A percentile compares a stretch with the other conserved stretches of the same genome.
Conservation (phyloP, 177 flowering plant species). For the Tripterygium wilfordii region DNA sequence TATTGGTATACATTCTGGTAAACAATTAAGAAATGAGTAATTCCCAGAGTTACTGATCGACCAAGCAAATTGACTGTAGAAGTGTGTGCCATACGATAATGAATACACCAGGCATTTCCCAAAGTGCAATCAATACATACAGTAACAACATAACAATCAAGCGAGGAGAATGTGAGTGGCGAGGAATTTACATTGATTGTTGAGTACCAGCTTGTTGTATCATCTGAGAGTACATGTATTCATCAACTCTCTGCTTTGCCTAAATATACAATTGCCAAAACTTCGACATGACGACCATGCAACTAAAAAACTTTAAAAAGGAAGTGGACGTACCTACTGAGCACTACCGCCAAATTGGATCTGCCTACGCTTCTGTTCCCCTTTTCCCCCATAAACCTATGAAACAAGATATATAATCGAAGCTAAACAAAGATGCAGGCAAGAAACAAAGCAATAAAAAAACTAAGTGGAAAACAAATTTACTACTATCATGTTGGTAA, state of each 20-base stretch:
- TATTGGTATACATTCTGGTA: too few species aligned
- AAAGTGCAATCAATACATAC: too few species aligned
- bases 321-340: slow-evolving; percentile 45
- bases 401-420: slow-evolving; percentile 6
- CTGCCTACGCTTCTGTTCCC: slow-evolving; percentile 65
- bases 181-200: slow-evolving; percentile 18
- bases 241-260: slow-evolving; percentile 72
- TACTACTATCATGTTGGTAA: too few species aligned
- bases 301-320: not conserved
- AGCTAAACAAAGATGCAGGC: not conserved
- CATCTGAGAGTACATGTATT: slow-evolving; percentile 64
- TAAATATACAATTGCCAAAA: too few species aligned
- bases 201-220: slow-evolving; percentile 37
- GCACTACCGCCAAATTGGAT: slow-evolving; percentile 66
- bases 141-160: not conserved
- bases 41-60: too few species aligned
- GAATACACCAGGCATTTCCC: too few species aligned
- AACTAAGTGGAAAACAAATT: not conserved
- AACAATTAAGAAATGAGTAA: too few species aligned
- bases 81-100: too few species aligned
- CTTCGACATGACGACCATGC: too few species aligned
- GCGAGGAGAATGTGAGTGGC: not conserved
- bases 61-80: too few species aligned
- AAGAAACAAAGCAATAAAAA: not conserved
- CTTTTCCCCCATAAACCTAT: slow-evolving; percentile 73